Percentiles rank a stretch among this genome's conserved stretches.
phyloP scores from a whole-genome alignment of 768 basidiomycete species.

The Rhizopogon vinicolor region DNA sequence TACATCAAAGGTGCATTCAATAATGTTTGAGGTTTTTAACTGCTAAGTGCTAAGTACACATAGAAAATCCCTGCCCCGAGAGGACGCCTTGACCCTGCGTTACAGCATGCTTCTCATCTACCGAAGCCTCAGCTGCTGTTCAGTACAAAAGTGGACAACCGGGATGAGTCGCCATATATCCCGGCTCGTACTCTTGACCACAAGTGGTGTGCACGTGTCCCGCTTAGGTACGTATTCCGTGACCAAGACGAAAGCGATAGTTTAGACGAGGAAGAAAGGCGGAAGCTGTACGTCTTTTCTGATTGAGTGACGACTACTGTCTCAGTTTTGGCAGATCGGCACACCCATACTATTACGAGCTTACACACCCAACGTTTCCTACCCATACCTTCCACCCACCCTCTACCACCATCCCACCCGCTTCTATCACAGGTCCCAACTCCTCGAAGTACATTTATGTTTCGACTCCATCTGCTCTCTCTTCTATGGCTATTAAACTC shows the following conservation, averaged over 20 bases:
- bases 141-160: slow-evolving; percentile 54
- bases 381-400: slow-evolving; percentile 54
- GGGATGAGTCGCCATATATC: slow-evolving; percentile 52
- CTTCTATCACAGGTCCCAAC: slow-evolving; percentile 42
- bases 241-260: slow-evolving; percentile 23
- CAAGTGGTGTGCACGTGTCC: slow-evolving; percentile 83
- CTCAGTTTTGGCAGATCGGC: slow-evolving; percentile 22
- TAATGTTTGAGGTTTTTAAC: not conserved
- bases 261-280: slow-evolving; percentile 14
- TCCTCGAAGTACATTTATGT: slow-evolving; percentile 65
- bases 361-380: slow-evolving; percentile 69
- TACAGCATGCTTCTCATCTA: slow-evolving; percentile 73
- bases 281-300: slow-evolving; percentile 9
- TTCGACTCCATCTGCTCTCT: slow-evolving; percentile 49
- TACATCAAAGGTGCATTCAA: slow-evolving; percentile 26
- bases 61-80: slow-evolving; percentile 31
- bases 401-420: slow-evolving; percentile 45
- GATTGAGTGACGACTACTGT: not conserved
- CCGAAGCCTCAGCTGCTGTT: slow-evolving; percentile 82
- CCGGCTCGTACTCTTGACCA: slow-evolving; percentile 52
- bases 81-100: slow-evolving; percentile 50
- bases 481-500: slow-evolving; percentile 65
- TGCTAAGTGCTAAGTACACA: slow-evolving; percentile 6
- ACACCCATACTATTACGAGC: slow-evolving; percentile 88
- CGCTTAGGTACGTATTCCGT: slow-evolving; percentile 60